phyloP scores from a whole-genome alignment of 179 eudicot genomes.

The Camellia oleifera region DNA sequence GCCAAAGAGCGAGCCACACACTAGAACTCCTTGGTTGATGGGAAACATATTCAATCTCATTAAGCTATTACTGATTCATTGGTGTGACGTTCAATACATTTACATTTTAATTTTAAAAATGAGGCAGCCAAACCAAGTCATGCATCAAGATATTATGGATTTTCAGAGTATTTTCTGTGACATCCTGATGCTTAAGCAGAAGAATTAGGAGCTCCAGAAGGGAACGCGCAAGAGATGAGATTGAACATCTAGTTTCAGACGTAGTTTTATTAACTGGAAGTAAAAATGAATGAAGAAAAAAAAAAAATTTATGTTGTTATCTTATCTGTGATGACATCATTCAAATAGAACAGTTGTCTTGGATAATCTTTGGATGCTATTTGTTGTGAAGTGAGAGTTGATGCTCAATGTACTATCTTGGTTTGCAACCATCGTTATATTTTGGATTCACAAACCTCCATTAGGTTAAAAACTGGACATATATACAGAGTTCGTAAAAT shows the following conservation, averaged over 20 bases:
- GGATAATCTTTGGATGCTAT: neutral
- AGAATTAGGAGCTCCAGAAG: neutral
- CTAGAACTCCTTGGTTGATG: neutral
- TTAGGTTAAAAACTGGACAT: neutral
- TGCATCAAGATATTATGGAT: neutral
- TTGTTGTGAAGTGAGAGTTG: neutral
- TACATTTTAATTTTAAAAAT: neutral
- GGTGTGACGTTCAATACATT: neutral
- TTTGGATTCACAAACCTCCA: neutral
- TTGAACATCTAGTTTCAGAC: neutral
- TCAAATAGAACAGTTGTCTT: neutral
- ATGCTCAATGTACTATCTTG: neutral
- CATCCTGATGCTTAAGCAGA: neutral
- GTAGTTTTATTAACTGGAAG: neutral
- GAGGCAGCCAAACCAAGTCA: neutral
- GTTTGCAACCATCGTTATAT: neutral
- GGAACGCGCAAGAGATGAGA: neutral
- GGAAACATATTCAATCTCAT: neutral
- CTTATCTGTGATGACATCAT: constrained; percentile 1
- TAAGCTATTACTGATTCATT: neutral
- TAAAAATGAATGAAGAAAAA: neutral
- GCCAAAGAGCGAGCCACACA: too few relatives aligned
- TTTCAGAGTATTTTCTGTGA: neutral
- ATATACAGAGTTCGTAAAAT: neutral
- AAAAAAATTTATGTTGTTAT: neutral